These are phyloP conservation scores for Roridomyces roridus DNA, from an alignment of 768 basidiomycete species.

Conservation along the genomic window DNA sequence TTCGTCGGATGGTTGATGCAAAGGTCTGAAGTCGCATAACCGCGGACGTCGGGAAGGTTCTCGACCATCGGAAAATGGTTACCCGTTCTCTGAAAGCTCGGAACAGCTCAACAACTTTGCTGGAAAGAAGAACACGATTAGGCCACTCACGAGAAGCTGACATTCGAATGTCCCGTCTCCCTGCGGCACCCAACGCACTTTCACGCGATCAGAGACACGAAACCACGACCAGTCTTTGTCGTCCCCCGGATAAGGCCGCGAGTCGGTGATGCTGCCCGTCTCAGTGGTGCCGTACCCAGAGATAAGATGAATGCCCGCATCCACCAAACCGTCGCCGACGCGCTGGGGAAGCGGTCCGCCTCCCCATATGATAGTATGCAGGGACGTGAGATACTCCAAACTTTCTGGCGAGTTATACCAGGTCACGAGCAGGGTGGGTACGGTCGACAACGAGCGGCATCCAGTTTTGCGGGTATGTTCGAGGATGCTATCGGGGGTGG, in stretches of 20 bases:
- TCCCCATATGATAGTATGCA: conserved; percentile 30
- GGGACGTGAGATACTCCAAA: conserved; percentile 30
- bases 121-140: too few relatives aligned
- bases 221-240: conserved; percentile 39
- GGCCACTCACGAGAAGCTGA: too few relatives aligned
- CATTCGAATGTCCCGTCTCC: conserved; percentile 41
- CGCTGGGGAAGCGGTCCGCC: conserved; percentile 43
- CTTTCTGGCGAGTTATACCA: conserved; percentile 39
- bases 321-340: conserved; percentile 38
- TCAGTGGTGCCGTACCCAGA: conserved; percentile 45
- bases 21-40: conserved; percentile 52
- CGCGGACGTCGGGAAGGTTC: conserved; percentile 39
- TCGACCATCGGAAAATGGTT: conserved; percentile 28
- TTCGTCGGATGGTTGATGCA: conserved; percentile 51
- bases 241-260: conserved; percentile 23
- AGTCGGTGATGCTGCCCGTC: conserved; percentile 28
- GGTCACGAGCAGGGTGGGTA: conserved; percentile 44
- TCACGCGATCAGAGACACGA: conserved; percentile 29
- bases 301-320: conserved; percentile 39
- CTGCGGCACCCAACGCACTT: conserved; percentile 40
- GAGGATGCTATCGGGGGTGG: conserved; percentile 46
- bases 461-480: conserved; percentile 35
- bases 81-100: conserved; percentile 9
- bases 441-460: conserved; percentile 35
- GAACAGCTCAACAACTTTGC: too few relatives aligned